These are phyloP conservation scores for Diaporthe velutina DNA, from an alignment of 2,329 filamentous ascomycete genomes.

Conservation along the genomic window DNA sequence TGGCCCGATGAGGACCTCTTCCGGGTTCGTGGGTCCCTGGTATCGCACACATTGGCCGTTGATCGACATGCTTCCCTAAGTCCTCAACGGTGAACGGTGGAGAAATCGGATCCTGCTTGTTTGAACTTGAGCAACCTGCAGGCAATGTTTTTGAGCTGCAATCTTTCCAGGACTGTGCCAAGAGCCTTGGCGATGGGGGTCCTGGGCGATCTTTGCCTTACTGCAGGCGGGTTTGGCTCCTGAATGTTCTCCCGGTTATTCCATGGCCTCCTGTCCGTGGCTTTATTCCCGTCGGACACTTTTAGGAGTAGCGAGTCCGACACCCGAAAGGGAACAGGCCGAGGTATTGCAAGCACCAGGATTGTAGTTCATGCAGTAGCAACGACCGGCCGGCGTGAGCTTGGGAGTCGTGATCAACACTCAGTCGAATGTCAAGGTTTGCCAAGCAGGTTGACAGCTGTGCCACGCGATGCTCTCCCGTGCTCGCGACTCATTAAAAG, in stretches of 20 bases:
- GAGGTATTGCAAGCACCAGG: not conserved
- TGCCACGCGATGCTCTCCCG: constrained; percentile 8
- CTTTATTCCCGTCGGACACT: not conserved
- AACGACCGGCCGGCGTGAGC: not conserved
- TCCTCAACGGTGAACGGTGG: constrained; percentile 18
- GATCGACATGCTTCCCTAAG: not conserved
- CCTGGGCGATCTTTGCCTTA: constrained; percentile 23
- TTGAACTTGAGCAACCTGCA: constrained; percentile 12
- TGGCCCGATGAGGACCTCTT: not conserved
- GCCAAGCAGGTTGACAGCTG: constrained; percentile 11
- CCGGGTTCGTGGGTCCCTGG: constrained; percentile 1
- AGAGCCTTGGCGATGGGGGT: constrained; percentile 31
- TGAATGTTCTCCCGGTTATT: constrained; percentile 7
- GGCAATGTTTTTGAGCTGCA: not conserved
- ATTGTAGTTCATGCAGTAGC: not conserved
- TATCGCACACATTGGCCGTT: not conserved
- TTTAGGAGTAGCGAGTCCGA: constrained; percentile 9
- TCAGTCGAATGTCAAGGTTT: not conserved
- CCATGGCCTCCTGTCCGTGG: not conserved
- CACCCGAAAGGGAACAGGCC: not conserved
- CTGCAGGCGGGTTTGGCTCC: not conserved
- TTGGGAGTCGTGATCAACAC: not conserved
- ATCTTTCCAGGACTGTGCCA: constrained; percentile 29
- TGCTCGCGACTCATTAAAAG: constrained; percentile 8
- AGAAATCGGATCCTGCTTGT: constrained; percentile 27